Conservation (phyloP, 2,329 filamentous ascomycete genomes). For the Lasiodiplodia citricola region DNA sequence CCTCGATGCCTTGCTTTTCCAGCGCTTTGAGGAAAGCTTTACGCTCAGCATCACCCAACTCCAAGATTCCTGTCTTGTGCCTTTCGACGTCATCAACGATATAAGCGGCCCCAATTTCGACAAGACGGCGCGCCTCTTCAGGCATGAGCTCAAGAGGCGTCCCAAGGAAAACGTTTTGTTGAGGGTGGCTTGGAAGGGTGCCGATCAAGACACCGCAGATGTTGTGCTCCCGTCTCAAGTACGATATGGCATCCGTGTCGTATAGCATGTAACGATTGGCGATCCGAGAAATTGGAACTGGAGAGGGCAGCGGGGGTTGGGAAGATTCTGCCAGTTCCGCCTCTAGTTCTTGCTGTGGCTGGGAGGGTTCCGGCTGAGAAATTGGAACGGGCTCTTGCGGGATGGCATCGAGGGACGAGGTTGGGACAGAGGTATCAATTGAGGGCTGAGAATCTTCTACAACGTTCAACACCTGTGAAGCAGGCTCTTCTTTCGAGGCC, state of each 20-base stretch:
- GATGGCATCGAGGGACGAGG: not conserved
- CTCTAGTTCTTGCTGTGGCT: not conserved
- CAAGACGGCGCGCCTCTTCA: slow-evolving; percentile 83
- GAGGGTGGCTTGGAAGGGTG: slow-evolving; percentile 87
- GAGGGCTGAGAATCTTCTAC: slow-evolving; percentile 18
- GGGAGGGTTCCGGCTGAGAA: not conserved
- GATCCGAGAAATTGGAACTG: slow-evolving; percentile 80
- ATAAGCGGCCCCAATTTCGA: slow-evolving; percentile 76
- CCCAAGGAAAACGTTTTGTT: slow-evolving; percentile 92
- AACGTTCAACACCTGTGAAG: not conserved
- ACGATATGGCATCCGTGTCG: slow-evolving; percentile 78
- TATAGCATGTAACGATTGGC: slow-evolving; percentile 86
- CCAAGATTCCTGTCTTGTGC: slow-evolving; percentile 69
- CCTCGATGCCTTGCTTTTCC: slow-evolving; percentile 60
- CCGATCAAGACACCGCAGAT: slow-evolving; percentile 87
- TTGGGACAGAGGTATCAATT: slow-evolving; percentile 14
- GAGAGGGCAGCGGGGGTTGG: slow-evolving; percentile 44
- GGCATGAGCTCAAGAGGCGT: slow-evolving; percentile 87
- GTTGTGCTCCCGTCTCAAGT: slow-evolving; percentile 78
- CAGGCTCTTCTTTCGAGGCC: not conserved
- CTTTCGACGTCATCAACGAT: slow-evolving; percentile 78
- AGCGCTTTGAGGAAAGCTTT: slow-evolving; percentile 65
- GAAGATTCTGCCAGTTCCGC: not conserved
- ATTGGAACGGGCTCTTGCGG: not conserved
- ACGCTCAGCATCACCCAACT: slow-evolving; percentile 58